Evolutionary conservation across 371 early-diverging fungal genomes (phyloP), one percentile per base, ranked within the genome.

Genomic region (Sporodiniella umbellata): DNA sequence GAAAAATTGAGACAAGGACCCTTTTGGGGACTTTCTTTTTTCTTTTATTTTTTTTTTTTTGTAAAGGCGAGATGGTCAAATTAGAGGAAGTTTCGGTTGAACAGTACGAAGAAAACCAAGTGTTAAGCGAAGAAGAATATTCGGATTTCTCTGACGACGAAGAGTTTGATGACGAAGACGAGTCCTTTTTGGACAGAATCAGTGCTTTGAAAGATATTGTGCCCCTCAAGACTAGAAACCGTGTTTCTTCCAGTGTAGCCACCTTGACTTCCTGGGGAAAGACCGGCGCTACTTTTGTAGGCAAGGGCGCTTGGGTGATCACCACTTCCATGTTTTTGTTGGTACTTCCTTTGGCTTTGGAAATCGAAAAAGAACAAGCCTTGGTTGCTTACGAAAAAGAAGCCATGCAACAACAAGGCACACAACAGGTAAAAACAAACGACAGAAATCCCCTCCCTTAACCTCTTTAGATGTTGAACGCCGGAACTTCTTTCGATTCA

Each of bases 261-360:
- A 68, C 77, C 8, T 57, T 84, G 38, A 76, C 66, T 19, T 74
- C 70, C 38, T 79, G 80, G 74, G 78, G 83, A 37, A 73, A 72
- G 56, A 66, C 78, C 11, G 78, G 83, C 19, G 66, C 76, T 37
- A 70, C 76, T 10, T 75, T 88, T 65, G 71, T 83, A 18, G 89
- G 89, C 35, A 86, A 86, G 71, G 70, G 84, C 31, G 86, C 86
- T 22, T 90, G 91, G 91, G 85, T 90, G 12, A 65, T 89, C 11
- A 84, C 89, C 21, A 90, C 89, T 10, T 83, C 83, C 43, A 88
- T 87, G 62, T 62, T 93, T 25, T 73, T 88, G 24, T 70, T 88
- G 42, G 82, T 93, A 30, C 68, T 92, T 43, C 89, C 89, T 22
- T 72, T 87, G 45, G 85, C 83, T 31, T 66, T 87, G 42, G 89